A percentile compares a stretch with the other conserved stretches of the same genome.
Conservation (phyloP, 106 monocot genomes). For the Gastrodia elata region DNA sequence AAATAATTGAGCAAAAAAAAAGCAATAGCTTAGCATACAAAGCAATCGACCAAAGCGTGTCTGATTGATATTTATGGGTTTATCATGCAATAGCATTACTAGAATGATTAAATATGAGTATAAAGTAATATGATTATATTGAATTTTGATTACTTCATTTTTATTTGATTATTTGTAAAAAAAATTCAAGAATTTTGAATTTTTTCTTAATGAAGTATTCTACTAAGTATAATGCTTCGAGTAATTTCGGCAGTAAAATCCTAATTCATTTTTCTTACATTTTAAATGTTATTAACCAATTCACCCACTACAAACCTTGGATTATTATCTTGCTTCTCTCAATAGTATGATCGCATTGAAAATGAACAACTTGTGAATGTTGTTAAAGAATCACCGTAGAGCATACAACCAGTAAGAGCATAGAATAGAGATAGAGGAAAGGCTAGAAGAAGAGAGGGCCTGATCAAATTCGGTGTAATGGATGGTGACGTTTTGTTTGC, state of each 20-base stretch:
- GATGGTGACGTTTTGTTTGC: constrained; percentile 49
- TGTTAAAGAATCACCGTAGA: neutral
- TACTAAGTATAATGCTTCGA: too few species aligned
- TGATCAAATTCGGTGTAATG: constrained; percentile 54
- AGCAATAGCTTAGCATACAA: too few species aligned
- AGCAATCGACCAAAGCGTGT: too few species aligned
- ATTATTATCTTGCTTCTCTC: neutral
- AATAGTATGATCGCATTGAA: neutral
- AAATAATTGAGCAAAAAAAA: too few species aligned
- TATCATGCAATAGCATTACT: too few species aligned
- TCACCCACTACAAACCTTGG: neutral
- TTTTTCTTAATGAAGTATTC: too few species aligned
- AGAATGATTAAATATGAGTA: too few species aligned
- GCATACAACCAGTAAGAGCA: neutral
- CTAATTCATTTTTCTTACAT: neutral
- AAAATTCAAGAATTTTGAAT: too few species aligned
- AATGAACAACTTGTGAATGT: neutral
- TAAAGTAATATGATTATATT: too few species aligned
- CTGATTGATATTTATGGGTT: too few species aligned
- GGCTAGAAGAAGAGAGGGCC: neutral
- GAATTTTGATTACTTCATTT: too few species aligned
- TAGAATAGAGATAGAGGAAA: neutral
- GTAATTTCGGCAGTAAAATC: neutral
- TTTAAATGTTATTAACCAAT: neutral
- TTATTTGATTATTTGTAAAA: too few species aligned